These are phyloP conservation scores for Solanum clarkiae DNA, from an alignment of 257 asterid species.

Conservation along the genomic window DNA sequence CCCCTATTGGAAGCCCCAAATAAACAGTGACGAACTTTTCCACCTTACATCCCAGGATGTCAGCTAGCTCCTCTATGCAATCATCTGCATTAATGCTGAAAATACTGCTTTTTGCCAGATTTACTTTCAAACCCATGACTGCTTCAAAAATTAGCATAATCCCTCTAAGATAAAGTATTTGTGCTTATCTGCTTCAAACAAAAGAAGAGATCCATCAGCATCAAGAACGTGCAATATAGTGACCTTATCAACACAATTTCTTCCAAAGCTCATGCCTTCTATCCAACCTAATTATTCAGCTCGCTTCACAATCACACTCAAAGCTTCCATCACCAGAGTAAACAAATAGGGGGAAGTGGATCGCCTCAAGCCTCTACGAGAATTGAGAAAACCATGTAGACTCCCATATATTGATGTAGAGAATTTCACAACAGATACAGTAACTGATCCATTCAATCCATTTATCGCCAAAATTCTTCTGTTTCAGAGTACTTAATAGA, in stretches of 20 bases:
- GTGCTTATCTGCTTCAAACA: background rate
- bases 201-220: background rate
- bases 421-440: background rate
- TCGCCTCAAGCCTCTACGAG: background rate
- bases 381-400: background rate
- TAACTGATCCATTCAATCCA: background rate
- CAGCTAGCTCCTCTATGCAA: background rate
- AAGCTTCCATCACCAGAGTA: background rate
- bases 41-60: background rate
- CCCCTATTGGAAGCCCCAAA: background rate
- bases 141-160: background rate
- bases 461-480: background rate
- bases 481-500: background rate
- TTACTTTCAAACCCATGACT: background rate
- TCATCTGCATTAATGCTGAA: background rate
- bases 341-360: background rate
- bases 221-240: background rate
- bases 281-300: background rate
- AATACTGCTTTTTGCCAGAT: background rate
- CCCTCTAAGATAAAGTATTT: background rate
- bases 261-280: background rate
- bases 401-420: background rate
- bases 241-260: background rate
- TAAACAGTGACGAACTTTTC: background rate
- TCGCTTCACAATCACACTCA: background rate